Evolutionary conservation across 805 yeast genomes (phyloP), one percentile per base, ranked within the genome.

Genomic region (Danielia reshetovae): DNA sequence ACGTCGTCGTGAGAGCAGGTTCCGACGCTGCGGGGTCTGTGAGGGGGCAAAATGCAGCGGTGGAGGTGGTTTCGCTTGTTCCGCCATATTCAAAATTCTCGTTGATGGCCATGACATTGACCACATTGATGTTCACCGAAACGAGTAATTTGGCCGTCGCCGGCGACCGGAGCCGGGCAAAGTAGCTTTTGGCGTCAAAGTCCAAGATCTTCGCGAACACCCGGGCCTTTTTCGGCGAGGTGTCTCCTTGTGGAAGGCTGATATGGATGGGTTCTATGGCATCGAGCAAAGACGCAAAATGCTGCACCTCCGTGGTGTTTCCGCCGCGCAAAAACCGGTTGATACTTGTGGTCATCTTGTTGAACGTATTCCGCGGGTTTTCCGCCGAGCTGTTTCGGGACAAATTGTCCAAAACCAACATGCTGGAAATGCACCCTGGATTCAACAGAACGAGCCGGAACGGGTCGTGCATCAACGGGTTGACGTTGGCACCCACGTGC

Each of bases 391-490:
- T 26, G 25, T 37, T 19, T 24, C 12, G 37, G 15, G 11, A 18
- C 12, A 36, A 11, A 24, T 18, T 26, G 16, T 21, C 24, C 19
- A 51, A 28, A 9, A 38, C 42, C 7, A 54, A 34, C 26, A 54
- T 39, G 3, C 43, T 33, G 7, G 47, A 38, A 13, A 70, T 39
- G 43, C 81, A 75, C 0, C 83, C 80, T 0, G 81, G 80, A 13
- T 70, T 75, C 35, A 76, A 54, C 45, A 70, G 76, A 14, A 75
- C 77, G 18, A 65, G 58, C 35, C 65, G 64, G 46, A 71, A 76
- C 2, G 76, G 73, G 46, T 77, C 83, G 4, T 77, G 70, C 27
- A 55, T 40, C 34, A 77, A 52, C 0, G 81, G 77, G 39, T 74
- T 75, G 18, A 76, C 63, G 29, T 65, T 65, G 28, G 80, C 77